These are phyloP conservation scores for Phytophthora quininea DNA, from an alignment of 352 stramenopile genomes.

Conservation along the genomic window DNA sequence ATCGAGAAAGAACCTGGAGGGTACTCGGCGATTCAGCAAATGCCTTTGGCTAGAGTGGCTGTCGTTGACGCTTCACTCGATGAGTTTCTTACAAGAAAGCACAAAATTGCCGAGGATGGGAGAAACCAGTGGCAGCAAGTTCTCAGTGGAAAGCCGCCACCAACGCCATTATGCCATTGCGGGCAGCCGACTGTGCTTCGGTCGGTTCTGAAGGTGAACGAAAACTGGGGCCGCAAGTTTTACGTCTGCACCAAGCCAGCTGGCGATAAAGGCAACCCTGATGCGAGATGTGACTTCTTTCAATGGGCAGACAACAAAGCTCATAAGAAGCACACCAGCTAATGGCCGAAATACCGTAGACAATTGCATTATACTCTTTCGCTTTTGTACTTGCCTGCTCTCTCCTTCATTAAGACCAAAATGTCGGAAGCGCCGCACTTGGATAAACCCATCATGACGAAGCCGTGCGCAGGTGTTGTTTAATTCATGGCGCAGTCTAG, in stretches of 20 bases:
- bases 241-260: constrained; percentile 86
- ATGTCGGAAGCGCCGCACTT: constrained; percentile 3
- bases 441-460: background rate
- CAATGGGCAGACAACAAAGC: constrained; percentile 67
- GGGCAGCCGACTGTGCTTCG: constrained; percentile 72
- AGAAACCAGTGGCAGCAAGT: constrained; percentile 64
- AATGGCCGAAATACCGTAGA: background rate
- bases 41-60: constrained; percentile 8
- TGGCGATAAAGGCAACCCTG: constrained; percentile 78
- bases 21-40: constrained; percentile 15
- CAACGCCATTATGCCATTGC: constrained; percentile 72
- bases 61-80: constrained; percentile 18
- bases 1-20: constrained; percentile 2
- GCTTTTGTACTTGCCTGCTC: constrained; percentile 3
- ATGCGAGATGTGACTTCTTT: constrained; percentile 87
- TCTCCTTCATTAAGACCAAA: background rate
- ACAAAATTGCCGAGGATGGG: constrained; percentile 39
- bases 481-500: background rate
- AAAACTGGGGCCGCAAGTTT: constrained; percentile 87
- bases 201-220: constrained; percentile 77
- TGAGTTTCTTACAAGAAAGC: constrained; percentile 32
- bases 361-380: constrained; percentile 3
- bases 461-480: background rate
- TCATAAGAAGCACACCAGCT: constrained; percentile 28
- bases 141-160: constrained; percentile 60